Base-by-base conservation (phyloP, 108 stramenopile genomes). In the Parietichytrium sp. region DNA sequence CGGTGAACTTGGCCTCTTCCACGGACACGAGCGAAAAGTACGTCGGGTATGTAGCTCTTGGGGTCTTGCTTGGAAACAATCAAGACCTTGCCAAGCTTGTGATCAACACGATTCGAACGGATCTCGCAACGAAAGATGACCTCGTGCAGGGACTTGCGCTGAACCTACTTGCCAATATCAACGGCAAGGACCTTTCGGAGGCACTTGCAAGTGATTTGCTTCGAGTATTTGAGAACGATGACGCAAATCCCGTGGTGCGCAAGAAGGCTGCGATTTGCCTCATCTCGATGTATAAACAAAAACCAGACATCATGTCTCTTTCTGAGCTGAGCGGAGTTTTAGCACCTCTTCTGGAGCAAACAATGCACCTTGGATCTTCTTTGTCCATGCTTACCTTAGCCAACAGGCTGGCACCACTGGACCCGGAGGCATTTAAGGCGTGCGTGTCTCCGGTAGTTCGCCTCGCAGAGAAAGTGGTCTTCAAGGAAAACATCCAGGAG, bases 211-310 rank as follows among this genome's bases (percentile, higher is more conserved):
- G 89, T 23, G 95, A 96, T 54, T 93, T 97, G 20, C 93, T 93
- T 54, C 90, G 92, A 27, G 89, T 94, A 23, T 81, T 95, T 29
- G 88, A 93, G n/a, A 89, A 92, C 26, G 90, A 90, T 52, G 87
- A 90, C 10, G 91, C 93, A 15, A 92, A 93, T n/a, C 90, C 94
- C 3, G 84, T 90, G 52, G 95, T 97, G 23, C 92, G 93, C 61
- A 97, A 97, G 89, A 97, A 97, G 86, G 93, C 96, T 0, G 96
- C 96, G 1, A 80, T 98, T 13, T 96, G 95, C 87, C 85, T 97
- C 15, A 82, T 97, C 36, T 90, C 96, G 15, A 82, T 98, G 20
- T 92, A 93, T 25, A 89, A 96, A 48, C 92, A 92, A 4, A 91
- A 93, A 83, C 95, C 96, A 27, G 92, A 93, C 82, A 80, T 93